Evolutionary conservation across 225 moss, liverwort and hornwort genomes (phyloP).

Genomic region (Antitrichia curtipendula): DNA sequence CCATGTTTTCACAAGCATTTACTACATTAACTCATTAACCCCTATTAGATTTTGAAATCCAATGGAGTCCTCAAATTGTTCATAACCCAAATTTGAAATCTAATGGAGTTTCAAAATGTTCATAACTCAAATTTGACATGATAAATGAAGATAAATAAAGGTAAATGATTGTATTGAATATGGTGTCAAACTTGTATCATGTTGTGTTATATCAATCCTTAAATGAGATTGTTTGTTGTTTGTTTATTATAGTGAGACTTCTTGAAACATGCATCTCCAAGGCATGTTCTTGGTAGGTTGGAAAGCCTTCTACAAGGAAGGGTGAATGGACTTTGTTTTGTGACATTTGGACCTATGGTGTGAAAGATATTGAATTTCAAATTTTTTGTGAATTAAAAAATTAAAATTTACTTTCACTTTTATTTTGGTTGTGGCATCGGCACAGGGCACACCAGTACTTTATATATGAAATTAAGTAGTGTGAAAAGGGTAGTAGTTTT

Average conservation of each 20-base stretch:
- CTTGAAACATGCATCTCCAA: too few relatives aligned
- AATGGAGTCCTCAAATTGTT: accelerated
- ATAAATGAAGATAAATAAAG: background rate
- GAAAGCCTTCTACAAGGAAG: too few relatives aligned
- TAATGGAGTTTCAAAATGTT: background rate
- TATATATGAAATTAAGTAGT: background rate
- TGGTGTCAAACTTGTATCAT: background rate
- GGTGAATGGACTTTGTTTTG: too few relatives aligned
- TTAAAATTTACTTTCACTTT: too few relatives aligned
- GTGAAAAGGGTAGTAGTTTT: background rate
- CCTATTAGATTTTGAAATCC: background rate
- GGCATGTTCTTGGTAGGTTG: too few relatives aligned
- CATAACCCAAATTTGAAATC: background rate
- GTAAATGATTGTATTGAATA: background rate
- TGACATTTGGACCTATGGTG: too few relatives aligned
- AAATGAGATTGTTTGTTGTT: too few relatives aligned
- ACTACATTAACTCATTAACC: accelerated
- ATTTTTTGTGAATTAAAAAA: too few relatives aligned
- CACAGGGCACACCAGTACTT: too few relatives aligned
- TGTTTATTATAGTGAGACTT: too few relatives aligned
- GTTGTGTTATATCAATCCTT: background rate
- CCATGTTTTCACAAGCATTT: background rate
- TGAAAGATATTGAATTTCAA: too few relatives aligned
- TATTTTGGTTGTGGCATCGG: too few relatives aligned
- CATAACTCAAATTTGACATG: background rate